Percentiles rank a stretch among this genome's conserved stretches.
Conservation (phyloP, 2,329 filamentous ascomycete species). For the Hypocrella siamensis region DNA sequence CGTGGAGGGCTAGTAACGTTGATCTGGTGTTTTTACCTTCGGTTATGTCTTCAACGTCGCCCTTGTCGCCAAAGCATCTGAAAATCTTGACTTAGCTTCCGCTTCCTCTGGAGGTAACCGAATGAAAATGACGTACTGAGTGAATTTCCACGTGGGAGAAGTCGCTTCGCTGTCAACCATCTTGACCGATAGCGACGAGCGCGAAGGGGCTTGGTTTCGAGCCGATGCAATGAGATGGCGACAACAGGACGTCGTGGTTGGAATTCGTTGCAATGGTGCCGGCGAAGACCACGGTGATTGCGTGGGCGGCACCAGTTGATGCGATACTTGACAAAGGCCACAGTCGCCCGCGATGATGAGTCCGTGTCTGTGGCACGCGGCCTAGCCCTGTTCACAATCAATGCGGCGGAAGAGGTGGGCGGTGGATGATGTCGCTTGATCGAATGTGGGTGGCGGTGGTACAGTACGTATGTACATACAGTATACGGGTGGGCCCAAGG, state of each 20-base stretch:
- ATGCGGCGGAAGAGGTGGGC: constrained; percentile 7
- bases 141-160: constrained; percentile 99
- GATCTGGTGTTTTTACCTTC: constrained; percentile 45
- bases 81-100: not conserved
- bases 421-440: constrained; percentile 13
- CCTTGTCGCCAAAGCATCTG: constrained; percentile 99
- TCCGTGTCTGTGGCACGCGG: constrained; percentile 4
- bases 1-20: constrained; percentile 4
- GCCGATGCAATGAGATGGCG: not conserved
- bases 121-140: constrained; percentile 55
- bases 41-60: constrained; percentile 97
- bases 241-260: not conserved
- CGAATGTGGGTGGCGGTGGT: constrained; percentile 6
- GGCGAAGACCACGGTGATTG: not conserved
- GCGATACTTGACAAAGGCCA: constrained; percentile 2
- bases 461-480: too few species aligned
- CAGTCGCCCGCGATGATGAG: constrained; percentile 3
- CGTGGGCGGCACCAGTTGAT: not conserved
- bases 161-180: constrained; percentile 95
- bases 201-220: not conserved
- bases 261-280: not conserved
- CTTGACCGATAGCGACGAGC: constrained; percentile 30
- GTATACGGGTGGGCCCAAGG: constrained; percentile 7
- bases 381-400: constrained; percentile 7
- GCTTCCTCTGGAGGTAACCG: not conserved